These are phyloP conservation scores for Trypanosoma avium DNA, from an alignment of 208 protist species.

Conservation along the genomic window DNA sequence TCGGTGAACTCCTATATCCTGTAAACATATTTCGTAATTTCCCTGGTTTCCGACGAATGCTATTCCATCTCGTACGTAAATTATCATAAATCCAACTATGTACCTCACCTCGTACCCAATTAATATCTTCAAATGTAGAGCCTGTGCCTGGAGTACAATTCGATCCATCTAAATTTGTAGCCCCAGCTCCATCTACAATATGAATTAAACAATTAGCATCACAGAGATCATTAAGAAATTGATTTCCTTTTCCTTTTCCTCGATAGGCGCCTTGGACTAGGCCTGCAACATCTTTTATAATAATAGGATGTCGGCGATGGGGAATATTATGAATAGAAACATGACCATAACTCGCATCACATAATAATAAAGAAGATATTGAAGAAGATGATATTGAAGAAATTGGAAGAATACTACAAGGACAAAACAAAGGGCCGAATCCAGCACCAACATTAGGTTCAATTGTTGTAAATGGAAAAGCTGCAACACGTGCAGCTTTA, in stretches of 20 bases:
- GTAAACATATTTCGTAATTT: slow-evolving; percentile 91
- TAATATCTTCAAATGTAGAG: slow-evolving; percentile 81
- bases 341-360: slow-evolving; percentile 70
- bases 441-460: slow-evolving; percentile 85
- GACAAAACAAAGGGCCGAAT: slow-evolving; percentile 66
- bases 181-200: slow-evolving; percentile 90
- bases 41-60: slow-evolving; percentile 55
- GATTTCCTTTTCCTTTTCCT: slow-evolving; percentile 92
- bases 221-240: slow-evolving; percentile 95
- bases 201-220: slow-evolving; percentile 93
- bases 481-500: slow-evolving; percentile 84
- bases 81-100: slow-evolving; percentile 96
- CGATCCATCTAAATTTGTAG: slow-evolving; percentile 89
- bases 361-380: no score
- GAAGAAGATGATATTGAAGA: not conserved
- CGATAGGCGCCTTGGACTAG: slow-evolving; percentile 94
- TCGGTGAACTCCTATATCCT: slow-evolving; percentile 83
- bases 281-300: slow-evolving; percentile 92
- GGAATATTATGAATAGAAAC: slow-evolving; percentile 31
- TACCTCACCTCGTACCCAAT: slow-evolving; percentile 91
- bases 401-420: slow-evolving; percentile 39
- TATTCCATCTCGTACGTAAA: slow-evolving; percentile 78
- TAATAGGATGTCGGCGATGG: slow-evolving; percentile 77
- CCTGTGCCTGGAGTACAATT: slow-evolving; percentile 58
- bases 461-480: slow-evolving; percentile 95